Base-by-base conservation (phyloP, 2,329 filamentous ascomycete genomes). In the Hawksworthiomyces lignivorus region DNA sequence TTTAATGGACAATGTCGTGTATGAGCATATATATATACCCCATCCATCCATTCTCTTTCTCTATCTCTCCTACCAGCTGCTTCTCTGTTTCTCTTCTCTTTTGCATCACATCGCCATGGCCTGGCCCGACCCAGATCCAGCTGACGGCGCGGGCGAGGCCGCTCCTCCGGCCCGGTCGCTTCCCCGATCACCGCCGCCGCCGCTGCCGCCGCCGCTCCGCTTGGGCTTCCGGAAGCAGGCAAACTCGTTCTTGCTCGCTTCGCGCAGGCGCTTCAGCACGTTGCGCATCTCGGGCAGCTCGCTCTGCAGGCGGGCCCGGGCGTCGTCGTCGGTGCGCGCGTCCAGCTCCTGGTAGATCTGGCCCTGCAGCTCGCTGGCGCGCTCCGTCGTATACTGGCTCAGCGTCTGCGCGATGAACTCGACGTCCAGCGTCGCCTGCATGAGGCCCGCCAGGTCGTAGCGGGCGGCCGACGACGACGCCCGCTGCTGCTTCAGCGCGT, bases 361-460 rank as follows among this genome's bases (percentile, higher is more conserved):
- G 52, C 84, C 84, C 65, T 97, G 92, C 12, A 86, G 73, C 57
- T 89, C 80, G 7, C 80, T 80, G 4, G 88, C 87, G 38, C 79
- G 75, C 44, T 94, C 84, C 0, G 87, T 92, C 0, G 87, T 92
- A 62, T 94, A 98, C 52, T 89, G 82, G 47, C 78, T 85, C 26
- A 98, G 73, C 5, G 90, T 96, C 67, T 98, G 92, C 1, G 89
- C 87, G 44, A 97, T 82, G 57, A 98, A 97, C 62, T 98, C 92
- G 2, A 96, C 89, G 56, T 98, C 92, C 1, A 98, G 77, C 0
- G 92, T 98, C 2, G 94, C 94, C 64, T 98, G 94, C 82, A 97
- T 94, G 38, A 98, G 75, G 7, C 85, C 82, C 5, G 83, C 72
- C 1, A 98, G 78, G 2, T 80, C 75, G 63, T 92, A 97, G 17